phyloP scores from a whole-genome alignment of 768 basidiomycete genomes.

The Sporobolomyces phaffii region DNA sequence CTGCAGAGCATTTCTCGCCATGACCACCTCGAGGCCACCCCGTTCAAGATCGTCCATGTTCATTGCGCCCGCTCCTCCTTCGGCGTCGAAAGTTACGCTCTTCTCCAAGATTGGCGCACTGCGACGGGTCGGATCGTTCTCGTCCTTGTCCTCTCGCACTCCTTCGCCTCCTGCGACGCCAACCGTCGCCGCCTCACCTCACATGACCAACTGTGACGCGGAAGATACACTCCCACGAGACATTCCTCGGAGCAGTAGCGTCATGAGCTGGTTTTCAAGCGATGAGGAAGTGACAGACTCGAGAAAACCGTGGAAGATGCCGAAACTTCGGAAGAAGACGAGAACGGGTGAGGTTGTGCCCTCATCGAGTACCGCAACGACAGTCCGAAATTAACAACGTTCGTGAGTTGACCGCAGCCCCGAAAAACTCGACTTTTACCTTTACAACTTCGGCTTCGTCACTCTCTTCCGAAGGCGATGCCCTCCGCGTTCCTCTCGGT shows the following conservation, averaged over 20 bases:
- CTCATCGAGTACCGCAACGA: no score
- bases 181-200: neutral
- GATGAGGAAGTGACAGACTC: slow-evolving; percentile 12
- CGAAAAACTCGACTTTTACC: slow-evolving; percentile 1
- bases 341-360: neutral
- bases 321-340: neutral
- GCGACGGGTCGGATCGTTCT: neutral
- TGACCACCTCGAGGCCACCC: neutral
- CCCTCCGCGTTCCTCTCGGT: neutral
- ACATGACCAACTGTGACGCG: neutral
- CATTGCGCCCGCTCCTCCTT: neutral
- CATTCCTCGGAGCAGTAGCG: neutral
- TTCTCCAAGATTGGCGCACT: slow-evolving; percentile 3
- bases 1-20: neutral
- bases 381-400: neutral
- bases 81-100: neutral
- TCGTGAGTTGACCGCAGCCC: neutral
- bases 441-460: neutral
- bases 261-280: slow-evolving; percentile 13
- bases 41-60: slow-evolving; percentile 8
- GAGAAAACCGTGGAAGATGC: neutral
- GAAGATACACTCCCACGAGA: slow-evolving; percentile 2
- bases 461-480: neutral
- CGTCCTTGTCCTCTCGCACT: neutral
- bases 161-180: neutral